phyloP scores from a whole-genome alignment of 2,329 filamentous ascomycete genomes.

The Ustilaginoidea virens region DNA sequence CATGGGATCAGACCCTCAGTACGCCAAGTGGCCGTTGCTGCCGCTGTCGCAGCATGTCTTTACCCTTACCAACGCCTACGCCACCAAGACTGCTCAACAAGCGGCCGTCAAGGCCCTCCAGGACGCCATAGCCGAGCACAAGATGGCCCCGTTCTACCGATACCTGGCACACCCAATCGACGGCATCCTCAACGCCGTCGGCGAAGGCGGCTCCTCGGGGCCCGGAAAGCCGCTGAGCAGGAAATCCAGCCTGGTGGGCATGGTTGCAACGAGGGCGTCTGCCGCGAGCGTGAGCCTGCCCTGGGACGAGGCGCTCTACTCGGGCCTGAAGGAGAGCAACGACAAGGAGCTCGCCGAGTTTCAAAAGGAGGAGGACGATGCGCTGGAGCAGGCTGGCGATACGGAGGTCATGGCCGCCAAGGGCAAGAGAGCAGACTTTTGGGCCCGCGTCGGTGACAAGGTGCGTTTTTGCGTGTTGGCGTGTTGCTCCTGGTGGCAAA shows the following conservation, averaged over 20 bases:
- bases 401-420: constrained; percentile 86
- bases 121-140: constrained; percentile 68
- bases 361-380: constrained; percentile 84
- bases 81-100: constrained; percentile 51
- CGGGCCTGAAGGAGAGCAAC: constrained; percentile 60
- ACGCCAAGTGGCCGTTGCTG: constrained; percentile 71
- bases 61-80: constrained; percentile 67
- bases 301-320: constrained; percentile 85
- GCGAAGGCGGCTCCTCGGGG: constrained; percentile 41
- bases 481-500: background rate
- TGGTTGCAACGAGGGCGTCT: constrained; percentile 58
- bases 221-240: constrained; percentile 44
- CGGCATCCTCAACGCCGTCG: constrained; percentile 63
- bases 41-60: constrained; percentile 76
- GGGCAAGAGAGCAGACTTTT: constrained; percentile 93
- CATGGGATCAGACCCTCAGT: constrained; percentile 72
- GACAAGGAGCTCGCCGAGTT: constrained; percentile 60
- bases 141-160: constrained; percentile 79
- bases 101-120: constrained; percentile 57
- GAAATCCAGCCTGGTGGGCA: constrained; percentile 55
- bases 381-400: constrained; percentile 88
- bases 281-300: constrained; percentile 53
- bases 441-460: constrained; percentile 92
- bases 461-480: constrained; percentile 26
- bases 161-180: constrained; percentile 71